Percentiles rank a stretch among this genome's conserved stretches.
Conservation (phyloP, 345 rosid species). For the Litchi chinensis region DNA sequence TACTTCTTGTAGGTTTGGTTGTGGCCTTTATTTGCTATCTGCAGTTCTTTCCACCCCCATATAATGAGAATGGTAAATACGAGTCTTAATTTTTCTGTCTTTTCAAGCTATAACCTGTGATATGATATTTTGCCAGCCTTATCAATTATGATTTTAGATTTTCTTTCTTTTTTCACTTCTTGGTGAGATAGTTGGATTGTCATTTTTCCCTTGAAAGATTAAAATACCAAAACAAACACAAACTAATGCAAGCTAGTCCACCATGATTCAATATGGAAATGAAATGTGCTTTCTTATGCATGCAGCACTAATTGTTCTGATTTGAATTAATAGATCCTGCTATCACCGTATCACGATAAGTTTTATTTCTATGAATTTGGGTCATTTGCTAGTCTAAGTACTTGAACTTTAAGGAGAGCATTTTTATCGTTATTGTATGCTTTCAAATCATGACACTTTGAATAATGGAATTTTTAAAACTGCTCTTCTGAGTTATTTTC, state of each 20-base stretch:
- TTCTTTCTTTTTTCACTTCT: too few species aligned
- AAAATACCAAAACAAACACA: too few species aligned
- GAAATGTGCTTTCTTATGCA: background rate
- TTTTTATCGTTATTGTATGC: background rate
- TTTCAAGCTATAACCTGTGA: background rate
- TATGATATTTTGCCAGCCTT: too few species aligned
- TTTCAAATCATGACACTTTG: too few species aligned
- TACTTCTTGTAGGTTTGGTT: slow-evolving; percentile 41
- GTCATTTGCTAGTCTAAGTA: too few species aligned
- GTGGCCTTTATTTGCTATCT: slow-evolving; percentile 61
- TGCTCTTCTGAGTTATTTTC: background rate
- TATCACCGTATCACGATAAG: background rate
- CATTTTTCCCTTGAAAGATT: too few species aligned
- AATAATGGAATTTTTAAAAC: background rate
- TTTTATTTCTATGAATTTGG: too few species aligned
- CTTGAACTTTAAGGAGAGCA: too few species aligned
- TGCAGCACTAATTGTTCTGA: background rate
- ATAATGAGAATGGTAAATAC: slow-evolving; percentile 48
- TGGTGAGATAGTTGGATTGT: too few species aligned
- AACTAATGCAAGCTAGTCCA: too few species aligned
- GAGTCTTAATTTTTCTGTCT: background rate
- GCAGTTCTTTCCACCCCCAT: slow-evolving; percentile 67
- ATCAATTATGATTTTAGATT: too few species aligned
- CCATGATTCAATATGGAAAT: background rate
- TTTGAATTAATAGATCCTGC: too few species aligned